phyloP scores from a whole-genome alignment of 78 protist species.

The Emiliania huxleyi region DNA sequence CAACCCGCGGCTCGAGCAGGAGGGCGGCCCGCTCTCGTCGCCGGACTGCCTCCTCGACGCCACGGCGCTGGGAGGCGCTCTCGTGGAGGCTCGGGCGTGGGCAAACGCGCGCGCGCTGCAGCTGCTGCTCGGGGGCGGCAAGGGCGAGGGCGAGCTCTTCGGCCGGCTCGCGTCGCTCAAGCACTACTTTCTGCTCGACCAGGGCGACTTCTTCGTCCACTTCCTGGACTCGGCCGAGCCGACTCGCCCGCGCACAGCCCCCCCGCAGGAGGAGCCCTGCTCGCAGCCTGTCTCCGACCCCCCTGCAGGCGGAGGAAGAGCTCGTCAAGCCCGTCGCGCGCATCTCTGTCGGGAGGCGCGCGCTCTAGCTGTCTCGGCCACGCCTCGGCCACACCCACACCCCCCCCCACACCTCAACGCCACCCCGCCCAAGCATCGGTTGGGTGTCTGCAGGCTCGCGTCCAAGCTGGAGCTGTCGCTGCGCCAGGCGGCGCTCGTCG shows the following conservation, averaged over 20 bases:
- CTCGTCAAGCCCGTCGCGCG: conserved; percentile 60
- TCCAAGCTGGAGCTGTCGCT: background rate
- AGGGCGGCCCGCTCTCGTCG: background rate
- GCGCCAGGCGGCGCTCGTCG: conserved; percentile 43
- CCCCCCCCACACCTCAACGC: too few relatives aligned
- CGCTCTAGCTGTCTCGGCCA: too few relatives aligned
- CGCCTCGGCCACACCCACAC: too few relatives aligned
- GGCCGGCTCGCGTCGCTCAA: conserved; percentile 56
- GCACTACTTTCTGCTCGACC: conserved; percentile 73
- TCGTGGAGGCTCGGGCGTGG: conserved; percentile 43
- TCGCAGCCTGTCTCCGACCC: conserved; percentile 51
- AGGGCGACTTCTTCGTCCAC: conserved; percentile 78
- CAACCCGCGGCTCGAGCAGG: background rate
- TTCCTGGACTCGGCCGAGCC: conserved; percentile 77
- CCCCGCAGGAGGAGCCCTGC: too few relatives aligned
- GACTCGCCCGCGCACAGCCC: too few relatives aligned
- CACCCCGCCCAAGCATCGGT: too few relatives aligned
- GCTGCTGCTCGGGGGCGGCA: conserved; percentile 47
- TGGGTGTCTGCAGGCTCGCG: background rate
- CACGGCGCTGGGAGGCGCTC: background rate
- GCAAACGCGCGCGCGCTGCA: conserved; percentile 49
- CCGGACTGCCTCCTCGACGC: background rate
- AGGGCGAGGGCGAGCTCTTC: conserved; percentile 52
- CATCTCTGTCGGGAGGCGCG: conserved; percentile 8
- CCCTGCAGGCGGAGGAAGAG: conserved; percentile 73